Evolutionary conservation across 371 early-diverging fungal genomes (phyloP), one percentile per base, ranked within the genome.

Genomic region (Rhizopus delemar): DNA sequence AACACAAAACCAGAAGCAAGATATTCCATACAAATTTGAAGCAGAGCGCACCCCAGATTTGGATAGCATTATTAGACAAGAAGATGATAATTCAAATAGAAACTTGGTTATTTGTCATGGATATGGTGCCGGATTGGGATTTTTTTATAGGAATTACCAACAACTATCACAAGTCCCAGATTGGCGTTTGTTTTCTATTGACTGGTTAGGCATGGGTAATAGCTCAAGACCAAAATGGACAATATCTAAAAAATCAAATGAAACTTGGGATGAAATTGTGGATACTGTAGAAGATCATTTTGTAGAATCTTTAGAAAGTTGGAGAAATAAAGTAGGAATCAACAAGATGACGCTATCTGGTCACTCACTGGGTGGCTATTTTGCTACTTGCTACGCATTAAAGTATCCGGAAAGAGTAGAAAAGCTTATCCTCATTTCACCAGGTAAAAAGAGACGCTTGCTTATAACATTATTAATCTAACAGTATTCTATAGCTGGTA

Each of bases 161-260:
- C 80, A 78, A 46, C 71, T 97, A 22, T 80, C 84, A 46, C 77
- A 85, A 58, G 72, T 86, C 29, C 81, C 82, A 12, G 87, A 86
- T 8, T 89, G 85, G 68, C 82, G 88, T 46, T 60, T 93, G 13
- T 93, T 90, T 65, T 80, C 93, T 7, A 83, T 95, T 49, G 80
- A 96, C 78, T 95, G 94, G 94, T 71, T 92, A 8, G 93, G 93
- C 15, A 93, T 92, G 93, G 93, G 92, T 5, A 80, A 89, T 56
- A 88, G 88, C 56, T 86, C 90, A n/a, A 70, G 93, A 9, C 90
- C 91, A 9, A 77, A 75, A 41, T 91, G 86, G 80, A 76, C 70
- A 1, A 73, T 85, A 15, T 54, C 53, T 7, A 62, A 56, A 29
- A 71, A 65, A 48, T 60, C 66, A 6, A 62, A 54, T n/a, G 63